Percentiles rank a stretch among this genome's conserved stretches.
Evolutionary conservation across 2,329 filamentous ascomycete genomes (phyloP).

Genomic region (Verticillium nonalfalfae): DNA sequence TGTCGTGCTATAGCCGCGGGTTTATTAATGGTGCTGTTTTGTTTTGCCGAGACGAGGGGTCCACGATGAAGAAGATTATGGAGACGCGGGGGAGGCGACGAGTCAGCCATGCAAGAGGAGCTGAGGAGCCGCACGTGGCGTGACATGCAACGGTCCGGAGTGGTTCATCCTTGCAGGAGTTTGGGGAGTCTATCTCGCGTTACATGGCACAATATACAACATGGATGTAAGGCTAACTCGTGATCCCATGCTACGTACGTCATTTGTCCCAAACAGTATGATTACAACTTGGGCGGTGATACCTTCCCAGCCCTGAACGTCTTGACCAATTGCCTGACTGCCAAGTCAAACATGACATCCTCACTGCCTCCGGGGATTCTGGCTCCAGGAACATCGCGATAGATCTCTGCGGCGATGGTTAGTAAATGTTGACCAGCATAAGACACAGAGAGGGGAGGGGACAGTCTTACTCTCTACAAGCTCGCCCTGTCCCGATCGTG

Average conservation of each 20-base stretch:
- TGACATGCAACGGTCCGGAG: background rate
- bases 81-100: background rate
- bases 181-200: no score
- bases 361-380: slow-evolving; percentile 15
- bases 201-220: no score
- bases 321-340: slow-evolving; percentile 16
- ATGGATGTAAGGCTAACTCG: no score
- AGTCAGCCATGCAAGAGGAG: background rate
- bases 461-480: slow-evolving; percentile 56
- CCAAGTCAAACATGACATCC: slow-evolving; percentile 16
- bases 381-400: slow-evolving; percentile 20
- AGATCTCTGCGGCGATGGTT: slow-evolving; percentile 12
- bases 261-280: background rate
- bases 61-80: background rate
- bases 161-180: no score
- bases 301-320: slow-evolving; percentile 4
- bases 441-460: background rate
- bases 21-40: background rate
- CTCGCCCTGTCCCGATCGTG: slow-evolving; percentile 63
- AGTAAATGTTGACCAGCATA: slow-evolving; percentile 1
- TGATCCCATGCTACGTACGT: background rate
- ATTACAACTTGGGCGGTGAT: background rate
- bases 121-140: background rate
- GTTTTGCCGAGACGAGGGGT: background rate
- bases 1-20: background rate